These are phyloP conservation scores for Cladosporium sphaerospermum DNA, from an alignment of 2,329 filamentous ascomycete genomes.

Conservation along the genomic window DNA sequence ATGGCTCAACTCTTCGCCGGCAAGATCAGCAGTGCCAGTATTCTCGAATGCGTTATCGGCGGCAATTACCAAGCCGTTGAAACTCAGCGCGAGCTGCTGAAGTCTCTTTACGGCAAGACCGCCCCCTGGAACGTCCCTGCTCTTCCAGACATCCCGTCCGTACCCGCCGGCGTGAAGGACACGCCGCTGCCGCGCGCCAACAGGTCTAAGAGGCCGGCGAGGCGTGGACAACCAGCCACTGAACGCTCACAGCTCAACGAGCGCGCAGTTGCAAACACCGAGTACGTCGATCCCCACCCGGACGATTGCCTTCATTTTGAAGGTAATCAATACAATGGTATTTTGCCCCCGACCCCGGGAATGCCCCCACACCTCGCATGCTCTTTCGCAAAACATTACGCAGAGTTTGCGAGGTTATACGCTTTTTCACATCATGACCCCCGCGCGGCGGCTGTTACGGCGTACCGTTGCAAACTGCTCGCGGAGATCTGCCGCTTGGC, in stretches of 20 bases:
- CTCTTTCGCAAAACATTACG: neutral
- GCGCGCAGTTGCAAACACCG: slow-evolving; percentile 3
- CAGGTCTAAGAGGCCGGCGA: neutral
- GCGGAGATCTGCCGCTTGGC: too few species aligned
- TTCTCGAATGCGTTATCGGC: slow-evolving; percentile 66
- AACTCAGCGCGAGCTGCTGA: slow-evolving; percentile 1
- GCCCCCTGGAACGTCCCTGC: neutral
- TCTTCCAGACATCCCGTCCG: neutral
- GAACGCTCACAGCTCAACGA: neutral
- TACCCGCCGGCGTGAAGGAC: slow-evolving; percentile 2
- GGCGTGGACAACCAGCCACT: neutral
- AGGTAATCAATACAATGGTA: neutral
- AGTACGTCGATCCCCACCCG: slow-evolving; percentile 4
- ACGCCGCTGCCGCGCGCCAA: neutral
- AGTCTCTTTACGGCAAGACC: neutral
- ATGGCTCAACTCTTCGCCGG: slow-evolving; percentile 37
- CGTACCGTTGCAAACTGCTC: too few species aligned
- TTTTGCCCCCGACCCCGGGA: neutral
- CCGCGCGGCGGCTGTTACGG: too few species aligned
- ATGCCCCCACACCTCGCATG: neutral
- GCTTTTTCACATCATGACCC: too few species aligned
- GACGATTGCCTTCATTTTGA: neutral
- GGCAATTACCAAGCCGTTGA: slow-evolving; percentile 59
- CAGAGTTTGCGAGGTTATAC: neutral
- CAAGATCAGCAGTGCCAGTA: slow-evolving; percentile 40